phyloP scores from a whole-genome alignment of 768 basidiomycete genomes.

The Lentinus brumalis region DNA sequence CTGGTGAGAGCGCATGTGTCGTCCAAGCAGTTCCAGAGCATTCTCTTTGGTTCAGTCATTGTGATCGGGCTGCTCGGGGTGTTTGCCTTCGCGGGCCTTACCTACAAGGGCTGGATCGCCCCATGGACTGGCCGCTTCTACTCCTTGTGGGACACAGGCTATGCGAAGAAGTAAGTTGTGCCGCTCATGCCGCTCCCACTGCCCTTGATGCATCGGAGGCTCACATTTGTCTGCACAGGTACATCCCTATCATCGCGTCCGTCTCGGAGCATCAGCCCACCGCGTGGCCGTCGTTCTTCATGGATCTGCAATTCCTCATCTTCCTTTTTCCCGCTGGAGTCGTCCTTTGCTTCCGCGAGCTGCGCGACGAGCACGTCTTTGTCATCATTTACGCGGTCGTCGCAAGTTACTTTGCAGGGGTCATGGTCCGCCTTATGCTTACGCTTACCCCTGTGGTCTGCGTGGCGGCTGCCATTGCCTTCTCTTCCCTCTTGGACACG shows the following conservation, averaged over 20 bases:
- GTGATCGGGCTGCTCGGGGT: conserved; percentile 72
- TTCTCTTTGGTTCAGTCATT: conserved; percentile 72
- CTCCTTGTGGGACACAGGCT: conserved; percentile 98
- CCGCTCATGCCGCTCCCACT: conserved; percentile 22
- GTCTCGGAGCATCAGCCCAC: conserved; percentile 99
- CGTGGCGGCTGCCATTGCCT: conserved; percentile 86
- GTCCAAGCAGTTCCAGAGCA: conserved; percentile 86
- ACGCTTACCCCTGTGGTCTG: conserved; percentile 97
- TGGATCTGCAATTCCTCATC: conserved; percentile 97
- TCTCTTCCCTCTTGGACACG: conserved; percentile 85
- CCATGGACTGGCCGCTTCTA: conserved; percentile 99
- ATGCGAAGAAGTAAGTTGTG: conserved; percentile 83
- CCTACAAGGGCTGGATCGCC: conserved; percentile 93
- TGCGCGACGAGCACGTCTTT: conserved; percentile 96
- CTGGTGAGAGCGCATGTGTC: conserved; percentile 88
- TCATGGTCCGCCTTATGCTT: conserved; percentile 99
- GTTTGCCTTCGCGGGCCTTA: conserved; percentile 74
- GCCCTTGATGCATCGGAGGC: not conserved
- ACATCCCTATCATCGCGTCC: conserved; percentile 97
- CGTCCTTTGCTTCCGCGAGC: conserved; percentile 87
- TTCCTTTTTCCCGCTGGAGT: conserved; percentile 98
- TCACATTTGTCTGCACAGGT: conserved; percentile 45
- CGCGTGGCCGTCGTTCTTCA: conserved; percentile 99
- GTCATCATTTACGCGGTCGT: conserved; percentile 97
- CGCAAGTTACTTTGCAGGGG: conserved; percentile 97